Base-by-base conservation (phyloP, 371 early-diverging fungal species). In the Coemansia sp. region DNA sequence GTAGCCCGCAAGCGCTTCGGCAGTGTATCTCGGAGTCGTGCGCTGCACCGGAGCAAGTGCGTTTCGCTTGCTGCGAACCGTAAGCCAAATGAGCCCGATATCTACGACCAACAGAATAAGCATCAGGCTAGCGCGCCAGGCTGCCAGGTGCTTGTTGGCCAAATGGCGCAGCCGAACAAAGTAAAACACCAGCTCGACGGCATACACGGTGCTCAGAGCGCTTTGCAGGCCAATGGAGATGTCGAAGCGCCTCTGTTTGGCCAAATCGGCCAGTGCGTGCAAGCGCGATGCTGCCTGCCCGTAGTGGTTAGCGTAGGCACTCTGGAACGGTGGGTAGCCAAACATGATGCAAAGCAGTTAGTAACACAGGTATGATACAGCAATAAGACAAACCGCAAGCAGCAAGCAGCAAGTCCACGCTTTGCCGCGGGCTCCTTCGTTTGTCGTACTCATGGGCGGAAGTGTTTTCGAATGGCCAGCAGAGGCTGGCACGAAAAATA, bases 61-160 rank as follows among this genome's bases (percentile, higher is more conserved):
- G 12, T 7, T 40, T 32, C 39, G 55, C 43, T 69, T 75, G 61
- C 60, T 60, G 11, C 69, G 59, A 16, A 70, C 50, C 2, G 75
- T 75, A 9, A 75, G 64, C 75, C 75, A 75, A 29, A 75, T 71
- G 31, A 75, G 39, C 7, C 44, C 56, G 24, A 75, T 39, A 29
- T 75, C 75, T 10, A 75, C 34, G 7, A 70, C 43, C 16, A 75
- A 58, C 29, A 67, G 60, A 5, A 71, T 47, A 9, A 71, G 51
- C 67, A 75, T 72, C 34, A 71, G 46, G n/a, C 67, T 62, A 7
- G 75, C 64, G 9, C 75, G 75, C 75, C 75, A 75, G 5, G 66
- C 55, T 1, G 75, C 75, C 34, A 63, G 40, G 14, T 60, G 56
- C 32, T 60, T 50, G 34, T 66, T 70, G 16, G 75, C 60, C 31